phyloP scores from a whole-genome alignment of 805 yeast species.

The Wickerhamia fluorescens region DNA sequence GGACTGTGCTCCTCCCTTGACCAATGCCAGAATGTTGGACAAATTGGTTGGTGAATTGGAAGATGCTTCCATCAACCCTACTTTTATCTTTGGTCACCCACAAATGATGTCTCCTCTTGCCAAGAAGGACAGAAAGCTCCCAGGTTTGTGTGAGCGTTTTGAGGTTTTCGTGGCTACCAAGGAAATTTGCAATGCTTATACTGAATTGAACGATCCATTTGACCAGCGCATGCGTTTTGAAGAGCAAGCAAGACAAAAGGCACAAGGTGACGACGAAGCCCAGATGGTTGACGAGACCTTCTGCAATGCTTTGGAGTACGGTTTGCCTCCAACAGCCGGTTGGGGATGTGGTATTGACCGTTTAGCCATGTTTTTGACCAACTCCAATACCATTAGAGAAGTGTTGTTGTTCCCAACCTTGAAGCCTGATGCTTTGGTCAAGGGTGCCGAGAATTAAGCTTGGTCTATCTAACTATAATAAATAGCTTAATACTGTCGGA shows the following conservation, averaged over 20 bases:
- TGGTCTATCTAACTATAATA: no score
- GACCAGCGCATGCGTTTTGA: conserved; percentile 97
- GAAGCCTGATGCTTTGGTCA: conserved; percentile 70
- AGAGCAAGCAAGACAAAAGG: conserved; percentile 98
- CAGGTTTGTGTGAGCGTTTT: conserved; percentile 96
- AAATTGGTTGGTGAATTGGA: conserved; percentile 95
- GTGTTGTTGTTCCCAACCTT: conserved; percentile 96
- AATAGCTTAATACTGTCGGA: no score
- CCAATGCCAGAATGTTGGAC: conserved; percentile 98
- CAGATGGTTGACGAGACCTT: conserved; percentile 93
- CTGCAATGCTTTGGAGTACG: conserved; percentile 96
- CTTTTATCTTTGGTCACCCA: conserved; percentile 97
- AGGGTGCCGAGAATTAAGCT: conserved; percentile 25
- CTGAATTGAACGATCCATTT: conserved; percentile 98
- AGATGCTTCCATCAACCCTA: conserved; percentile 92
- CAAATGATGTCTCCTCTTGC: conserved; percentile 99
- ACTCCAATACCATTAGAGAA: conserved; percentile 95
- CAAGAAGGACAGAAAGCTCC: conserved; percentile 83
- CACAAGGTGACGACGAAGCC: conserved; percentile 98
- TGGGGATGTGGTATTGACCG: conserved; percentile 99
- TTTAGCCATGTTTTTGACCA: conserved; percentile 94
- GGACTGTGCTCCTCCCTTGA: conserved; percentile 86
- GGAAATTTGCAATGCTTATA: conserved; percentile 97
- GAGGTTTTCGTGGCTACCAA: conserved; percentile 98
- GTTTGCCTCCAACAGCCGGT: conserved; percentile 98